A percentile compares a stretch with the other conserved stretches of the same genome.
Conservation (phyloP, 2,329 filamentous ascomycete species). For the Sclerotinia spermophila region DNA sequence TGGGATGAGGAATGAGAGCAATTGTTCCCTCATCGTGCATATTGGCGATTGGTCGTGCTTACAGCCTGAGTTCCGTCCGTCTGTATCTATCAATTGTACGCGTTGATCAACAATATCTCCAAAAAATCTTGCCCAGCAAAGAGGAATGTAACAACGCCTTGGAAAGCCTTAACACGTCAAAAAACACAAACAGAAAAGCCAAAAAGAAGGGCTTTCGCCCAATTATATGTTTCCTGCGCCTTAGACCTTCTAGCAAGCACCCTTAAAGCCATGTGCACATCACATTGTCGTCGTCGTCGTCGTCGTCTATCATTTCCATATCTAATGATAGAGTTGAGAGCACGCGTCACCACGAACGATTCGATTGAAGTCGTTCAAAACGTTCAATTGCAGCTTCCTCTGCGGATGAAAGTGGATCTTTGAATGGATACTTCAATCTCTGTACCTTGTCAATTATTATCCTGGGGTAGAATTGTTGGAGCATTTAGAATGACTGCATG, state of each 20-base stretch:
- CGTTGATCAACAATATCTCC: neutral
- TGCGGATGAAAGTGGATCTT: neutral
- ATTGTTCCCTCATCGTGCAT: conserved; percentile 1
- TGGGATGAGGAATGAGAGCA: conserved; percentile 41
- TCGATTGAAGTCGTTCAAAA: neutral
- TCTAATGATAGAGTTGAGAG: neutral
- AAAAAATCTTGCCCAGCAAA: neutral
- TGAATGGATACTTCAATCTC: neutral
- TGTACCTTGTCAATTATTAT: neutral
- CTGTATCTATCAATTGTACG: neutral
- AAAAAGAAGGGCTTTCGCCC: neutral
- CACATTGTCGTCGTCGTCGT: neutral
- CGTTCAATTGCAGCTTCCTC: neutral
- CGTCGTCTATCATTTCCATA: neutral
- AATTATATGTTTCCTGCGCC: neutral
- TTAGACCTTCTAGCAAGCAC: neutral
- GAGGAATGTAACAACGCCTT: neutral
- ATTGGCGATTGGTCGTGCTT: neutral
- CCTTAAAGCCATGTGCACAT: neutral
- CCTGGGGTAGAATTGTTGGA: neutral
- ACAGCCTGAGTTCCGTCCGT: neutral
- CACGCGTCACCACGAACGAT: neutral
- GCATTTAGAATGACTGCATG: neutral
- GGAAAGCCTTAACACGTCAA: neutral
- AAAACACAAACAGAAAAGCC: neutral